phyloP scores from a whole-genome alignment of 305 asterid species.

The Caryopteris hybrid region DNA sequence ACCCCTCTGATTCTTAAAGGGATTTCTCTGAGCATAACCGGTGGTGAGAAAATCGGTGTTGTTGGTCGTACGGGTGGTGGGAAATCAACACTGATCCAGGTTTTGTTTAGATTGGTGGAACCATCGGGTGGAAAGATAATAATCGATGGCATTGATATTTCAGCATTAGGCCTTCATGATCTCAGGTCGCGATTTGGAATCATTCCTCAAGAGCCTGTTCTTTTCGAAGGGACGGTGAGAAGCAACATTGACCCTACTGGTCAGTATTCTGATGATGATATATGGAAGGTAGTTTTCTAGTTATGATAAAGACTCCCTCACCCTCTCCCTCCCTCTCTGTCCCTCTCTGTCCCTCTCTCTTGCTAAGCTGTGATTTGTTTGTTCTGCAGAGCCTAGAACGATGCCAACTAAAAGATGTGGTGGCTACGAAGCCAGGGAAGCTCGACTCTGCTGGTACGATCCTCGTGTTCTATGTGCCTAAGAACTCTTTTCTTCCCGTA shows the following conservation, averaged over 20 bases:
- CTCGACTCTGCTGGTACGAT: slow-evolving; percentile 62
- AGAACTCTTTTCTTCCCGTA: neutral
- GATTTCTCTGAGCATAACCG: slow-evolving; percentile 57
- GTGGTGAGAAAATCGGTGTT: slow-evolving; percentile 92
- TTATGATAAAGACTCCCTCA: no score
- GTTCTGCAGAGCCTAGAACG: slow-evolving; percentile 73
- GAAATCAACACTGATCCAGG: slow-evolving; percentile 87
- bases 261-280: slow-evolving; percentile 70
- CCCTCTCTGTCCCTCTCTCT: neutral
- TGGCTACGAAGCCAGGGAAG: slow-evolving; percentile 72
- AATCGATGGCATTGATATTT: slow-evolving; percentile 68
- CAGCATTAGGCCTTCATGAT: slow-evolving; percentile 79
- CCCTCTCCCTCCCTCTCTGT: no score
- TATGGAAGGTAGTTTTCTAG: slow-evolving; percentile 67
- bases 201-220: slow-evolving; percentile 97
- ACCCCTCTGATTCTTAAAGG: slow-evolving; percentile 92
- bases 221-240: slow-evolving; percentile 91
- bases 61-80: slow-evolving; percentile 99
- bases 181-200: slow-evolving; percentile 90
- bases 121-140: slow-evolving; percentile 71
- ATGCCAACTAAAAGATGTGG: slow-evolving; percentile 95
- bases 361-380: slow-evolving; percentile 9
- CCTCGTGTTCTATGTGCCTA: neutral
- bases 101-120: slow-evolving; percentile 88
- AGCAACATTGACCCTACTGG: slow-evolving; percentile 91